Percentiles rank a stretch among this genome's conserved stretches.
These are phyloP conservation scores for Zygoascus ofunaensis DNA, from an alignment of 805 yeast species.

Conservation along the genomic window DNA sequence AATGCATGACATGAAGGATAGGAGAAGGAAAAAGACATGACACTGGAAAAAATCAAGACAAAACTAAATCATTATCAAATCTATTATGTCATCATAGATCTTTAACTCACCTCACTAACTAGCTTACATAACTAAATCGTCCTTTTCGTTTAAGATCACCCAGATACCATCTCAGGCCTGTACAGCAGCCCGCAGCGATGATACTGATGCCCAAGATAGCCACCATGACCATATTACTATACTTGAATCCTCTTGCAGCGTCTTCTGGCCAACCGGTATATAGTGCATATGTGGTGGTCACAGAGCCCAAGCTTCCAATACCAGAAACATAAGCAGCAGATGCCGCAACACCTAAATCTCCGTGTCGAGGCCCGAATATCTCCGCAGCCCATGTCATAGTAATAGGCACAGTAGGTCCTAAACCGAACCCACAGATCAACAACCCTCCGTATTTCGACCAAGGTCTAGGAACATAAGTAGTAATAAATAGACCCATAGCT, in stretches of 20 bases:
- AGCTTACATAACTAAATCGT: background rate
- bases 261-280: slow-evolving; percentile 86
- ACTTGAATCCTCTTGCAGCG: slow-evolving; percentile 44
- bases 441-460: slow-evolving; percentile 80
- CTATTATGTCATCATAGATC: too few relatives aligned
- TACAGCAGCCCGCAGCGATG: slow-evolving; percentile 35
- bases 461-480: slow-evolving; percentile 61
- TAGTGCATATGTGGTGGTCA: slow-evolving; percentile 75
- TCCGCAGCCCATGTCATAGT: slow-evolving; percentile 78
- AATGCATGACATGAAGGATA: too few relatives aligned
- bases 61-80: too few relatives aligned
- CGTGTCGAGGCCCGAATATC: slow-evolving; percentile 59
- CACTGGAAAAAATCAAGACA: too few relatives aligned
- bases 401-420: slow-evolving; percentile 87
- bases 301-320: slow-evolving; percentile 79
- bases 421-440: slow-evolving; percentile 73
- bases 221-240: slow-evolving; percentile 80
- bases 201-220: slow-evolving; percentile 69
- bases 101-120: too few relatives aligned
- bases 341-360: slow-evolving; percentile 79
- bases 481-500: slow-evolving; percentile 64
- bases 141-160: slow-evolving; percentile 27
- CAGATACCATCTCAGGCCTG: slow-evolving; percentile 25
- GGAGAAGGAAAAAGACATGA: too few relatives aligned
- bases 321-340: slow-evolving; percentile 79